Evolutionary conservation across 208 protist genomes (phyloP), one percentile per base, ranked within the genome.

Genomic region (Herpetomonas muscarum): DNA sequence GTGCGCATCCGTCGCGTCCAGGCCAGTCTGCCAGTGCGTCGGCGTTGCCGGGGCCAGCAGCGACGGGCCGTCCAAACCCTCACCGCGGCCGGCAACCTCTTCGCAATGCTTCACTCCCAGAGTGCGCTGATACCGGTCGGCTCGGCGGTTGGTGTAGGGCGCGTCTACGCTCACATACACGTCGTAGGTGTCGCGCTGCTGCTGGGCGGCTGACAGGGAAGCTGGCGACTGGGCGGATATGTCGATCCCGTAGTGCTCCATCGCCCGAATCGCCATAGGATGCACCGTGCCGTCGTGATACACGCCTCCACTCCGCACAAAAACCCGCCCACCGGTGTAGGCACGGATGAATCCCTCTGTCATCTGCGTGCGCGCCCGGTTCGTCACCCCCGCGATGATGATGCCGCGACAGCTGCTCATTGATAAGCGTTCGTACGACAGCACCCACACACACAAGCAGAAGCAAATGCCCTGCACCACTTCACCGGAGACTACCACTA

Each of bases 81-180:
- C 29, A 2, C 32, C 31, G 26, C 55, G 39, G 29, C 57, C 55
- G 10, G 39, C 59, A 13, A 70, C 10, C 37, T 3, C 36, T 17
- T 30, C 6, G 29, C 39, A 6, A 62, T 59, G 36, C 12, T 28
- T 24, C 31, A 19, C 29, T 21, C 42, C 25, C 25, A 12, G 37
- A 10, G 67, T 62, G 29, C 46, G 39, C 31, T 81, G 79, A 31
- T 73, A 81, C 29, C 68, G 74, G 46, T 87, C 76, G 12, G 71
- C 67, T 15, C 46, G 34, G 6, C 70, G 65, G 25, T 73, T 26
- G 2, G 57, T 32, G 72, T 90, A 89, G 10, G 69, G 50, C 12
- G 53, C 72, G 53, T 94, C 87, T 32, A 94, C 64, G 57, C 84
- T 87, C 47, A 94, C 57, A 72, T 90, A 88, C 32, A 90, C 87